Base-by-base conservation (phyloP, 805 yeast genomes). In the Lipomyces spencermartinsiae region DNA sequence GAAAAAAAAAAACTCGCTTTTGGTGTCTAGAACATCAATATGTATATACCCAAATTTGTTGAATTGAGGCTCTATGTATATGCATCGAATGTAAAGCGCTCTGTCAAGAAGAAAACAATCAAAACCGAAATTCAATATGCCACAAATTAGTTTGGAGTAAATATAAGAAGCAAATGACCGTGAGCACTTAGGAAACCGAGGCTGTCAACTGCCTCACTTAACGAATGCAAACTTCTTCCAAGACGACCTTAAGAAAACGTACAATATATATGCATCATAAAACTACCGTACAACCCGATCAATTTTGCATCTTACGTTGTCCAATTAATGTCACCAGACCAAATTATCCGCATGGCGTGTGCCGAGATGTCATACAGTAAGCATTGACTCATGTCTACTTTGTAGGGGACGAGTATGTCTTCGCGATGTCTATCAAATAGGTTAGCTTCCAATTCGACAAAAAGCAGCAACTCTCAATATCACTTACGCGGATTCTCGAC, bases 401-500 rank as follows among this genome's bases (percentile, higher is more conserved):
- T 29, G 73, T 72, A 8, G 76, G 71, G 4, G 81, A 71, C 49
- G 75, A 75, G 72, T 80, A 91, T 19, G 89, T 90, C 79, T 89
- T 90, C 68, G 90, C 93, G 73, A 53, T 53, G 34, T 53, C 56
- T 53, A 25, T 43, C 22, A 22, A 56, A 60, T 54, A 5, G 3
- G 31, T 59, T 16, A 60, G 29, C 22, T 57, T 25, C 37, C 22
- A 8, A 43, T 16, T 6, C 49, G 22, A 43, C 5, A 7, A 16
- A 43, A 43, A 43, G 49, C 4, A 25, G 12, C 4, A 22, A 22
- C n/a, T 53, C 2, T 14, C 56, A 14, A 7, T 8, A 5, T 19
- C 29, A 53, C 56, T 91, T 91, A 78, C 91, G 97, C 35, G 97
- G 97, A 73, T 89, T 90, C 77, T 91, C 97, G 60, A 91, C 93